A percentile compares a stretch with the other conserved stretches of the same genome.
Conservation (phyloP, 1,284 basidiomycete genomes). For the Malassezia japonica region DNA sequence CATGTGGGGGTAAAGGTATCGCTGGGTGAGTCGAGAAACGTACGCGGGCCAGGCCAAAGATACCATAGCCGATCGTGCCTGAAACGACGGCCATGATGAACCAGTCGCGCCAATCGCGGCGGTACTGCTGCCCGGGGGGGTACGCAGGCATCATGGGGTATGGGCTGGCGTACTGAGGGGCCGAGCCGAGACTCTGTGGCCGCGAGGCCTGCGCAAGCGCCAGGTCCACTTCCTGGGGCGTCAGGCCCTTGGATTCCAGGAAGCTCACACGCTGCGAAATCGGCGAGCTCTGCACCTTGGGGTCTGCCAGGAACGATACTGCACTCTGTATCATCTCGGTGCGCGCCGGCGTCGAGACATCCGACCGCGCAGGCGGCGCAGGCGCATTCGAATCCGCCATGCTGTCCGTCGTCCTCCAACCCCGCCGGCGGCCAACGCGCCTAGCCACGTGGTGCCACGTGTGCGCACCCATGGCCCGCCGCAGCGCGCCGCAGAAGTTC, state of each 20-base stretch:
- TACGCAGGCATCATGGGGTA: conserved; percentile 22
- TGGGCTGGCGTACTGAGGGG: conserved; percentile 9
- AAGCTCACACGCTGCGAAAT: conserved; percentile 80
- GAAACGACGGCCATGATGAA: conserved; percentile 82
- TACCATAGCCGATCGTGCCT: conserved; percentile 76
- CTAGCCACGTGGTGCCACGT: neutral
- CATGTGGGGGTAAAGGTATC: conserved; percentile 84
- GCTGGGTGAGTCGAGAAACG: conserved; percentile 53
- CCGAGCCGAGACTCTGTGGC: neutral
- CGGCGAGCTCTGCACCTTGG: conserved; percentile 60
- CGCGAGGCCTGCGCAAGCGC: conserved; percentile 57
- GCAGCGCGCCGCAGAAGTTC: neutral
- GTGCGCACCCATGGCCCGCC: too few species aligned
- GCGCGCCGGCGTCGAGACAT: conserved; percentile 14
- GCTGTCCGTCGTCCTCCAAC: too few species aligned
- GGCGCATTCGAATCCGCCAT: conserved; percentile 2
- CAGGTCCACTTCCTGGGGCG: conserved; percentile 71
- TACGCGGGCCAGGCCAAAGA: conserved; percentile 73
- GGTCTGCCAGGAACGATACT: conserved; percentile 41
- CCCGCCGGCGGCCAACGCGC: neutral
- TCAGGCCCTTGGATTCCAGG: conserved; percentile 84
- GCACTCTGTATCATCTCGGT: conserved; percentile 41
- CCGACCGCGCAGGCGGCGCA: neutral
- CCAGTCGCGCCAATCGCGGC: conserved; percentile 42
- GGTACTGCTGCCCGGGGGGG: conserved; percentile 19